Conservation (phyloP, 2,329 filamentous ascomycete species). For the Zymoseptoria crescenta region DNA sequence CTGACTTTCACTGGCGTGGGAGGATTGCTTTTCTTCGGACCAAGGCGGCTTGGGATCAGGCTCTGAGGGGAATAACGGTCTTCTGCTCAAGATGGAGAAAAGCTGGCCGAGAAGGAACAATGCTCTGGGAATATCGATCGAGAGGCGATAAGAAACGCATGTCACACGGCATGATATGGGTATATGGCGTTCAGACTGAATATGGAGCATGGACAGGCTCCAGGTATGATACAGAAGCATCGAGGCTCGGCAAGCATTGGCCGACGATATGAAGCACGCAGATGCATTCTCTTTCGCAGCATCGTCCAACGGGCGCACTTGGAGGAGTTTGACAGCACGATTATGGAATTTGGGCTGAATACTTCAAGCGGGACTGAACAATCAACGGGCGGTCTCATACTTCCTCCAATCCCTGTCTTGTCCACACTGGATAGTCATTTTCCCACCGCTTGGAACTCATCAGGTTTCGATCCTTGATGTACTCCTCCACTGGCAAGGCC, state of each 20-base stretch:
- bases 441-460: conserved; percentile 12
- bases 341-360: not conserved
- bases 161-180: not conserved
- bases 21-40: conserved; percentile 40
- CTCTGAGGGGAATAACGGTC: conserved; percentile 1
- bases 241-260: not conserved
- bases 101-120: not conserved
- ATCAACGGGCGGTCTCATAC: not conserved
- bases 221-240: not conserved
- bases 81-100: not conserved
- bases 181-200: not conserved
- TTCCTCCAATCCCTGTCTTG: conserved; percentile 11
- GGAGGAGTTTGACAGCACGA: not conserved
- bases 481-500: conserved; percentile 30
- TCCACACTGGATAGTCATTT: conserved; percentile 15
- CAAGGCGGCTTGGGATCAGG: conserved; percentile 28
- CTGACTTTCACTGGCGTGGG: conserved; percentile 42
- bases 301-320: not conserved
- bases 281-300: not conserved
- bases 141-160: not conserved
- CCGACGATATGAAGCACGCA: not conserved
- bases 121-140: not conserved
- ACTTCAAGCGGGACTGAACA: not conserved
- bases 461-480: conserved; percentile 29
- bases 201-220: not conserved